Percentiles rank a stretch among this genome's conserved stretches.
These are phyloP conservation scores for Trametes villosa DNA, from an alignment of 768 basidiomycete genomes.

Conservation along the genomic window DNA sequence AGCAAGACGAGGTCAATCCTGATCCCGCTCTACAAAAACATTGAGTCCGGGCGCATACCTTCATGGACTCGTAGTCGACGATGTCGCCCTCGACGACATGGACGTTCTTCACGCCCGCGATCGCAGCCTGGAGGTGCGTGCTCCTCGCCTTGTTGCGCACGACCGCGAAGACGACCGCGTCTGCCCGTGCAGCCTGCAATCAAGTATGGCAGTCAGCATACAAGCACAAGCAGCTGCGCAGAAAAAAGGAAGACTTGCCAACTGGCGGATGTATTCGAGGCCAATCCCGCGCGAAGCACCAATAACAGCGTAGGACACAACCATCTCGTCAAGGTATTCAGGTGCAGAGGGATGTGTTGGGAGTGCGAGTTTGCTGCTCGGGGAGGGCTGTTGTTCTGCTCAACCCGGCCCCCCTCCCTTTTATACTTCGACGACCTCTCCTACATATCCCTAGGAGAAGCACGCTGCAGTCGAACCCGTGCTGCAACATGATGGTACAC, in stretches of 20 bases:
- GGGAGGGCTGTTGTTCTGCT: too few species aligned
- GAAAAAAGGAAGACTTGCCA: constrained; percentile 3
- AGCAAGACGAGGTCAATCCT: background rate
- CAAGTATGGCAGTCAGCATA: background rate
- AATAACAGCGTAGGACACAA: constrained; percentile 28
- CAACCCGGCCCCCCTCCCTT: too few species aligned
- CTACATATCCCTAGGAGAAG: too few species aligned
- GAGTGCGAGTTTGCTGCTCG: too few species aligned
- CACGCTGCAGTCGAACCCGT: too few species aligned
- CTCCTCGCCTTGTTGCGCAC: constrained; percentile 24
- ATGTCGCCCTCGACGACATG: constrained; percentile 43
- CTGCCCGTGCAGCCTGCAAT: constrained; percentile 14
- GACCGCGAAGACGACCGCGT: constrained; percentile 29
- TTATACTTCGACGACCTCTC: too few species aligned
- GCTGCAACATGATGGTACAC: too few species aligned
- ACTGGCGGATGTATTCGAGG: constrained; percentile 24
- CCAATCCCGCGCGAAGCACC: constrained; percentile 31
- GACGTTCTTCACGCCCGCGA: constrained; percentile 30
- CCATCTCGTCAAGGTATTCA: too few species aligned
- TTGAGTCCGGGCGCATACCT: constrained; percentile 27
- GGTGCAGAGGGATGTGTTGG: too few species aligned
- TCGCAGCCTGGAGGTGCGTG: constrained; percentile 11
- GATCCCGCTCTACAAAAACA: background rate
- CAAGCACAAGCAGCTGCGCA: background rate
- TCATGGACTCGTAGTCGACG: constrained; percentile 33